A percentile compares a stretch with the other conserved stretches of the same genome.
These are phyloP conservation scores for Aspergillus unguis DNA, from an alignment of 2,329 filamentous ascomycete species.

Conservation along the genomic window DNA sequence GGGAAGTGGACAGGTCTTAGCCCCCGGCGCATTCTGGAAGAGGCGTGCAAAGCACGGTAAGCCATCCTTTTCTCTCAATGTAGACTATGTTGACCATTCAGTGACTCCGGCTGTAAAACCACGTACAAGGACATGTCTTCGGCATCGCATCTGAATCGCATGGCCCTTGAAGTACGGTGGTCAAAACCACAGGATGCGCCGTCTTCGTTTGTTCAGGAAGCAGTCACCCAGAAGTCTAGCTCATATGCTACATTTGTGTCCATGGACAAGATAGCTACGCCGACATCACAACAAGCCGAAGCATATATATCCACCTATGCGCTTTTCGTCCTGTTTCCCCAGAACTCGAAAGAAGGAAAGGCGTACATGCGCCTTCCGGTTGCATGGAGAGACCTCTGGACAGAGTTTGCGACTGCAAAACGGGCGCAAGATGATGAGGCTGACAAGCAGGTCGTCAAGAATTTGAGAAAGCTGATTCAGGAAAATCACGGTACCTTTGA, in stretches of 20 bases:
- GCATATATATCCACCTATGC: conserved; percentile 77
- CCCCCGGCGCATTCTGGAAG: conserved; percentile 74
- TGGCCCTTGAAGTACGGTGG: conserved; percentile 73
- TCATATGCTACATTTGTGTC: conserved; percentile 58
- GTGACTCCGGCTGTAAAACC: conserved; percentile 68
- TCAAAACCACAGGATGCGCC: conserved; percentile 64
- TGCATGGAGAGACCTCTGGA: conserved; percentile 81
- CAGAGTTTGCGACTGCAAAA: conserved; percentile 68
- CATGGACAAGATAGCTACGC: conserved; percentile 71
- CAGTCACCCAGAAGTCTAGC: conserved; percentile 46
- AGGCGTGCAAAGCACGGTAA: conserved; percentile 78
- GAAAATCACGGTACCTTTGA: conserved; percentile 51
- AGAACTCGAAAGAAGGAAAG: conserved; percentile 81
- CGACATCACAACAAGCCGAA: conserved; percentile 78
- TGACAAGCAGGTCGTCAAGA: conserved; percentile 67
- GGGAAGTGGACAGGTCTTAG: conserved; percentile 75
- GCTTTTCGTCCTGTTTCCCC: conserved; percentile 75
- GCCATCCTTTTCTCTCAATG: neutral
- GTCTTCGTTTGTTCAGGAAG: conserved; percentile 41
- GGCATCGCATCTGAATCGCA: conserved; percentile 70
- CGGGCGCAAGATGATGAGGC: conserved; percentile 67
- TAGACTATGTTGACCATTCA: conserved; percentile 29
- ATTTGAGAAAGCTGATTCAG: conserved; percentile 50
- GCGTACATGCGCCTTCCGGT: conserved; percentile 72
- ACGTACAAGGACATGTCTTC: conserved; percentile 68